Percentiles rank a stretch among this genome's conserved stretches.
Evolutionary conservation across 179 eudicot genomes (phyloP).

Genomic region (Silene coronaria): DNA sequence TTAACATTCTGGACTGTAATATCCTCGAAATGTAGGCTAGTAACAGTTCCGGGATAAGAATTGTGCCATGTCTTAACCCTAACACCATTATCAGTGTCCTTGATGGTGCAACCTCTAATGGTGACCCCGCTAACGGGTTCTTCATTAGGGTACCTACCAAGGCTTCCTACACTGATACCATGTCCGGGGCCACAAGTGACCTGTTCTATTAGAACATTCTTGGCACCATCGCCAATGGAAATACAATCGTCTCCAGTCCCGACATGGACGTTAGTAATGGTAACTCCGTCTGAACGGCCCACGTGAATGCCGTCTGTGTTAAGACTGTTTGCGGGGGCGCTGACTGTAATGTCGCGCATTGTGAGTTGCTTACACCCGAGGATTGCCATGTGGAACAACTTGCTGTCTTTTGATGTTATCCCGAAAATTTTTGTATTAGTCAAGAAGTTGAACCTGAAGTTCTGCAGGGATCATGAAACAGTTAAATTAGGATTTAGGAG

Average conservation of each 20-base stretch:
- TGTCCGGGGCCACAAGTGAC: conserved; percentile 52
- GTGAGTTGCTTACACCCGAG: conserved; percentile 33
- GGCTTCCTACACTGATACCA: conserved; percentile 54
- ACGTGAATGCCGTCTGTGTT: conserved; percentile 60
- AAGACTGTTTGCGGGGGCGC: conserved; percentile 35
- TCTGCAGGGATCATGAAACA: conserved; percentile 24
- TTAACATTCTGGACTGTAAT: conserved; percentile 37
- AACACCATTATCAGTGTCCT: conserved; percentile 35
- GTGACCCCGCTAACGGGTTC: conserved; percentile 27
- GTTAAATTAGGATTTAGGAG: neutral
- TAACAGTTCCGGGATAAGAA: conserved; percentile 14
- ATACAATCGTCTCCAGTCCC: conserved; percentile 51
- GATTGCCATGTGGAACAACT: conserved; percentile 39
- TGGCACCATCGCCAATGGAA: conserved; percentile 45
- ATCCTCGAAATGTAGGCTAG: conserved; percentile 37
- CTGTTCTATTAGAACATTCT: conserved; percentile 28
- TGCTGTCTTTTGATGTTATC: conserved; percentile 42
- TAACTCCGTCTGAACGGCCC: conserved; percentile 35
- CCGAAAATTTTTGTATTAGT: conserved; percentile 27
- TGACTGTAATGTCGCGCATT: conserved; percentile 23
- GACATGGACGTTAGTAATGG: conserved; percentile 14
- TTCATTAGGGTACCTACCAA: conserved; percentile 39
- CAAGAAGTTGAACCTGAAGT: conserved; percentile 35
- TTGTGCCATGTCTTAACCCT: conserved; percentile 42
- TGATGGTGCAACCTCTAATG: conserved; percentile 31